Percentiles rank a stretch among this genome's conserved stretches.
phyloP scores from a whole-genome alignment of 129 eudicot genomes.

The Chrysanthemum makinoi region DNA sequence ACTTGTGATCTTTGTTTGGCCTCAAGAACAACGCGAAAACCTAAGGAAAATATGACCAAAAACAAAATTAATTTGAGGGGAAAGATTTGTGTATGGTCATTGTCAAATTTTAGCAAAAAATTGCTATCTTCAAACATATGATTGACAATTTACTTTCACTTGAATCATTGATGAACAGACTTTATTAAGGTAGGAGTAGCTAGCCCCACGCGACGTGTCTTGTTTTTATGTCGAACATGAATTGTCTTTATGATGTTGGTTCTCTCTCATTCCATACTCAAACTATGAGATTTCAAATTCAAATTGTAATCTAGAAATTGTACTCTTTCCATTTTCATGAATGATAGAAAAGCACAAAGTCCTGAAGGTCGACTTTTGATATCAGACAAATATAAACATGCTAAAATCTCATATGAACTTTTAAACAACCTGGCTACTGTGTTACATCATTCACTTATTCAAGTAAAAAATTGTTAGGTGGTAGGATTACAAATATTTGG shows the following conservation, averaged over 20 bases:
- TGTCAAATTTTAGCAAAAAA: no score
- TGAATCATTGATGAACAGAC: background rate
- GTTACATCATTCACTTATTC: background rate
- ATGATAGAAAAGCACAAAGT: slow-evolving; percentile 11
- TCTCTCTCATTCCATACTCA: slow-evolving; percentile 8
- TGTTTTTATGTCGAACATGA: slow-evolving; percentile 13
- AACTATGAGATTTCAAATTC: background rate
- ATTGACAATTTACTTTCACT: background rate
- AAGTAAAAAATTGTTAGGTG: background rate
- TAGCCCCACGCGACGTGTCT: slow-evolving; percentile 23
- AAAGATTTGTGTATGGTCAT: background rate
- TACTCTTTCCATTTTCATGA: slow-evolving; percentile 22
- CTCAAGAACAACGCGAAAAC: slow-evolving; percentile 86
- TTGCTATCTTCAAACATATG: background rate
- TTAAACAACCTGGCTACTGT: background rate
- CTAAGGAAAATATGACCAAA: slow-evolving; percentile 26
- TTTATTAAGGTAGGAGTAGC: slow-evolving; percentile 6
- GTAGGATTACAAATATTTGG: slow-evolving; percentile 5
- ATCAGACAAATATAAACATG: slow-evolving; percentile 6
- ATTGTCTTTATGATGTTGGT: slow-evolving; percentile 19
- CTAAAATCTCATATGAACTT: background rate
- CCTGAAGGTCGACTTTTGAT: slow-evolving; percentile 14
- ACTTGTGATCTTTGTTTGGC: slow-evolving; percentile 85
- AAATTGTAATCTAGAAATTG: background rate
- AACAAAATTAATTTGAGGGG: background rate